These are phyloP conservation scores for Penicillium sp. DNA, from an alignment of 2,329 filamentous ascomycete species.

Conservation along the genomic window DNA sequence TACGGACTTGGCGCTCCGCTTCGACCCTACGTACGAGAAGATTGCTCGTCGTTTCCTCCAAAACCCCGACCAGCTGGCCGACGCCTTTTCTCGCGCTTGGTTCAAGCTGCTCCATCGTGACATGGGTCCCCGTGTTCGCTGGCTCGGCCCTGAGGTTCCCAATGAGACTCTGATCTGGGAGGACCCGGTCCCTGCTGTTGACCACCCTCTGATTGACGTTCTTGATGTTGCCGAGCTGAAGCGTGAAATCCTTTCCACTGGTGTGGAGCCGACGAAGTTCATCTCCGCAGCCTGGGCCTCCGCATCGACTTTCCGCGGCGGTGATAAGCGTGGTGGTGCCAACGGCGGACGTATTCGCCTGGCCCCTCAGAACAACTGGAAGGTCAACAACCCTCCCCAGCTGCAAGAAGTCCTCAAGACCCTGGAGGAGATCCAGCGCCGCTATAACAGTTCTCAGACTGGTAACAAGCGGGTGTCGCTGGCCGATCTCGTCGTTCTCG, in stretches of 20 bases:
- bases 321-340: constrained; percentile 76
- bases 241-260: constrained; percentile 60
- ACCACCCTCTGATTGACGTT: constrained; percentile 56
- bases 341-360: constrained; percentile 74
- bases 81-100: constrained; percentile 68
- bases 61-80: constrained; percentile 61
- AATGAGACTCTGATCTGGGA: constrained; percentile 67
- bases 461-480: constrained; percentile 66
- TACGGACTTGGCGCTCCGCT: constrained; percentile 65
- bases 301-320: constrained; percentile 65
- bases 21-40: constrained; percentile 68
- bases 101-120: constrained; percentile 81
- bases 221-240: constrained; percentile 61
- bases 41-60: constrained; percentile 65
- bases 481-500: constrained; percentile 73
- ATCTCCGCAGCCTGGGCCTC: constrained; percentile 64
- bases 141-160: constrained; percentile 69
- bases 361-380: constrained; percentile 64
- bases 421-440: constrained; percentile 59
- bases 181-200: constrained; percentile 59
- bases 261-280: constrained; percentile 56
- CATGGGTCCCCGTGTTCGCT: constrained; percentile 64
- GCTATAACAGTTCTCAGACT: constrained; percentile 53
- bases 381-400: constrained; percentile 66
- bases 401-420: constrained; percentile 56